Percentiles rank a stretch among this genome's conserved stretches.
Conservation (phyloP, 2,329 filamentous ascomycete species). For the Coniochaeta sp. region DNA sequence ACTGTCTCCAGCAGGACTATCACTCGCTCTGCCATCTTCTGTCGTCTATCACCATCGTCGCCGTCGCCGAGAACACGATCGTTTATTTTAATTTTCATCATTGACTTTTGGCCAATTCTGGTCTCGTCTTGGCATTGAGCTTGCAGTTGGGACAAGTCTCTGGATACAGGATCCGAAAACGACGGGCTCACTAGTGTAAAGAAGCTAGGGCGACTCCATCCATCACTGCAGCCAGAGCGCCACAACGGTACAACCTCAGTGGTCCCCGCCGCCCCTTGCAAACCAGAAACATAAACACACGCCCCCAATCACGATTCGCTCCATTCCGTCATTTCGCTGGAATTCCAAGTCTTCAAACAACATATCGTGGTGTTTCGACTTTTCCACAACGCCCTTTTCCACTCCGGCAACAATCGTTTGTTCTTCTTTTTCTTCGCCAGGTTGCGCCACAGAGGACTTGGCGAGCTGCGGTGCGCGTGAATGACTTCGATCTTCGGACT, state of each 20-base stretch:
- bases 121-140: not conserved
- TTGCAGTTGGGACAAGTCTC: not conserved
- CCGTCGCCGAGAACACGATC: not conserved
- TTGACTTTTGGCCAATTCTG: not conserved
- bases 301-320: conserved; percentile 1
- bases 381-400: not conserved
- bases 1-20: not conserved
- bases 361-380: not conserved
- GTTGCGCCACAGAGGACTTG: not conserved
- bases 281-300: conserved; percentile 4
- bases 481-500: not conserved
- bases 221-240: not conserved
- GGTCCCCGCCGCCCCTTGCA: not conserved
- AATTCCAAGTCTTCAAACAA: not conserved
- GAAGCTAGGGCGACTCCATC: not conserved
- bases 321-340: conserved; percentile 1
- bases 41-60: not conserved
- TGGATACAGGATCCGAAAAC: not conserved
- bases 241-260: not conserved
- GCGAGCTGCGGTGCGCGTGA: not conserved
- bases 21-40: not conserved
- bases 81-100: not conserved
- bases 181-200: not conserved
- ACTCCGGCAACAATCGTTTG: not conserved
- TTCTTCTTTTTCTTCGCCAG: not conserved